phyloP scores from a whole-genome alignment of 2,329 filamentous ascomycete genomes.

The Penicillium sp. region DNA sequence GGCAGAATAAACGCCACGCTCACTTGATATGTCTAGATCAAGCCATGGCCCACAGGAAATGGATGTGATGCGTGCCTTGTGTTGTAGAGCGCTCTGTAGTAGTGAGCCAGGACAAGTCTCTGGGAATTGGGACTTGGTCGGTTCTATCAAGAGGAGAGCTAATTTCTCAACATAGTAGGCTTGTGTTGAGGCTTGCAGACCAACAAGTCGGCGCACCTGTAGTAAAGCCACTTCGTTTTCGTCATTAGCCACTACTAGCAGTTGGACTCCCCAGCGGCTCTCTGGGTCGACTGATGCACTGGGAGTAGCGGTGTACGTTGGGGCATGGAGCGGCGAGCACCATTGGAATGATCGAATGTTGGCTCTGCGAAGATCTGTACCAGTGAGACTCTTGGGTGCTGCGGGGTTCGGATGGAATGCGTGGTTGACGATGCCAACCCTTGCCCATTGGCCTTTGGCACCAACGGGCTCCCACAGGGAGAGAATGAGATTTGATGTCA shows the following conservation, averaged over 20 bases:
- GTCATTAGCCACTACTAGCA: slow-evolving; percentile 42
- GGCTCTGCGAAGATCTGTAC: slow-evolving; percentile 26
- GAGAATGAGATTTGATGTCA: slow-evolving; percentile 56
- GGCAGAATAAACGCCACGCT: slow-evolving; percentile 12
- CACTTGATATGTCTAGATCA: background rate
- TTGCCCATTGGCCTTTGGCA: slow-evolving; percentile 49
- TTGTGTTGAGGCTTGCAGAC: slow-evolving; percentile 3
- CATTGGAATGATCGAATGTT: slow-evolving; percentile 45
- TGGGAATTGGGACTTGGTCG: slow-evolving; percentile 12
- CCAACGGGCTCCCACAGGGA: slow-evolving; percentile 56
- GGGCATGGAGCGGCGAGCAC: slow-evolving; percentile 33
- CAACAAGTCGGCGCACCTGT: slow-evolving; percentile 19
- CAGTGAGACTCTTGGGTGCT: slow-evolving; percentile 20
- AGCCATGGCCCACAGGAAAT: slow-evolving; percentile 38
- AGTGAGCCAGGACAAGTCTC: slow-evolving; percentile 28
- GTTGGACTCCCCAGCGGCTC: slow-evolving; percentile 36
- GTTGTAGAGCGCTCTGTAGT: slow-evolving; percentile 28
- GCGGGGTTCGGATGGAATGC: slow-evolving; percentile 43
- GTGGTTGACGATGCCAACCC: slow-evolving; percentile 54
- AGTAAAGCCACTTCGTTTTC: slow-evolving; percentile 37
- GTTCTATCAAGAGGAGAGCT: slow-evolving; percentile 20
- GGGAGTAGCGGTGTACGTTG: slow-evolving; percentile 5
- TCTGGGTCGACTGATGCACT: slow-evolving; percentile 13
- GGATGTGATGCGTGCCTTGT: slow-evolving; percentile 24
- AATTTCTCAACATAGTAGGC: slow-evolving; percentile 29